Evolutionary conservation across 148 eudicot genomes (phyloP).

Genomic region (Rhododendron molle): DNA sequence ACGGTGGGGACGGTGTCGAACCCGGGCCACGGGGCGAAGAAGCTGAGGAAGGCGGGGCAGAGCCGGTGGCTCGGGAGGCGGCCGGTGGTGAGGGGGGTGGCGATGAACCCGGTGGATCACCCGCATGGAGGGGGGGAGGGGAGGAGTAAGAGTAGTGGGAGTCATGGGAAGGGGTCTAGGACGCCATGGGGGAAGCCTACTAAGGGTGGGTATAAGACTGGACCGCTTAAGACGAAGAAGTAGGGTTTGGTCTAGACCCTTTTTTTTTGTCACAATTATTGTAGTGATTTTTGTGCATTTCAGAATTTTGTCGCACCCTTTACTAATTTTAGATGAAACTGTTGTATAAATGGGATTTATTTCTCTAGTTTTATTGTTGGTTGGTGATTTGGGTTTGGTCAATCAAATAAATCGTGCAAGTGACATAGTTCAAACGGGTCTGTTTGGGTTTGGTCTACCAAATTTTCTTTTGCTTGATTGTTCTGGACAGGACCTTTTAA

Average conservation of each 20-base stretch:
- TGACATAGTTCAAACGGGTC: too few species aligned
- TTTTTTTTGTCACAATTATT: neutral
- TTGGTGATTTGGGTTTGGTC: too few species aligned
- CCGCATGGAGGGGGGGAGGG: constrained; percentile 98
- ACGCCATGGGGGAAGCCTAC: constrained; percentile 93
- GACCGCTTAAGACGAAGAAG: constrained; percentile 56
- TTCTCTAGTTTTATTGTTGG: neutral
- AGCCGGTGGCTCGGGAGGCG: constrained; percentile 74
- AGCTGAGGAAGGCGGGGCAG: constrained; percentile 72
- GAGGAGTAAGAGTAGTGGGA: constrained; percentile 67
- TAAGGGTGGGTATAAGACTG: constrained; percentile 82
- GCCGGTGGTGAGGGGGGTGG: constrained; percentile 82
- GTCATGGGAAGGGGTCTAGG: constrained; percentile 37
- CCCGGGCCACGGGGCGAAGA: constrained; percentile 50
- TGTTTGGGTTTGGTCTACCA: too few species aligned
- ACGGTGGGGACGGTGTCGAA: constrained; percentile 68
- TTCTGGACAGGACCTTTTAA: neutral
- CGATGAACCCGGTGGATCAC: constrained; percentile 92
- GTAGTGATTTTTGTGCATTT: neutral
- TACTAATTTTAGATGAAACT: neutral
- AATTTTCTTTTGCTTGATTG: too few species aligned
- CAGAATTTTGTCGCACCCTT: neutral
- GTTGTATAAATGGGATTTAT: neutral
- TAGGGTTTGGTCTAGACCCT: neutral
- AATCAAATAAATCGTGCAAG: too few species aligned